Evolutionary conservation across 257 asterid genomes (phyloP).

Genomic region (Handroanthus guayacan): DNA sequence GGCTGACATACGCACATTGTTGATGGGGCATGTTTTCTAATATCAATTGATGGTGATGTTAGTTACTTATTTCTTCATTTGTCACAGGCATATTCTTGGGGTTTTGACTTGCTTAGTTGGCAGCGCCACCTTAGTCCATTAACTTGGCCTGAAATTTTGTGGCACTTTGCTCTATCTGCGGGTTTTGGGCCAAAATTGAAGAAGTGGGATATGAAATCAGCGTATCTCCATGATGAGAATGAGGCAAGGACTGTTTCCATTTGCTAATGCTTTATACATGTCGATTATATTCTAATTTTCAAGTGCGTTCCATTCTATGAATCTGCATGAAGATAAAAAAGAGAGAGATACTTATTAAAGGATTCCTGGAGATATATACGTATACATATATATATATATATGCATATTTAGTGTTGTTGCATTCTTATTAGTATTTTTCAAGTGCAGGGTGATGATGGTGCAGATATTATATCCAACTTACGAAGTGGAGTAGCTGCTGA

Average conservation of each 20-base stretch:
- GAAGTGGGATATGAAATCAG: conserved; percentile 48
- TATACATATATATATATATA: not conserved
- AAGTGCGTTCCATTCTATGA: not conserved
- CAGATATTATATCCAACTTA: conserved; percentile 64
- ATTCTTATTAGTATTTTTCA: conserved; percentile 16
- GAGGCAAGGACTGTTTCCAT: conserved; percentile 64
- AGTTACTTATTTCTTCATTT: conserved; percentile 35
- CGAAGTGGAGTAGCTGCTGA: conserved; percentile 92
- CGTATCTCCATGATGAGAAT: conserved; percentile 52
- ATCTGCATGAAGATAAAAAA: no score
- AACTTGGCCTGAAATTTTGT: conserved; percentile 94
- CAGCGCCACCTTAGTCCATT: conserved; percentile 70
- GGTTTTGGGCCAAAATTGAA: conserved; percentile 89
- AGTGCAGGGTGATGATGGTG: conserved; percentile 68
- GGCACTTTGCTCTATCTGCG: conserved; percentile 92
- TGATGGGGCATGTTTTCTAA: conserved; percentile 72
- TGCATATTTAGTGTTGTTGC: not conserved
- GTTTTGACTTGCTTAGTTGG: conserved; percentile 76
- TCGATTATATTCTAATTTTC: not conserved
- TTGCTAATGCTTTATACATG: conserved; percentile 26
- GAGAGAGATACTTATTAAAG: not conserved
- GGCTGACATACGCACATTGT: conserved; percentile 85
- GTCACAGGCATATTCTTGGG: conserved; percentile 57
- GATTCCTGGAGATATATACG: not conserved
- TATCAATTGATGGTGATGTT: conserved; percentile 29